Evolutionary conservation across 352 stramenopile species (phyloP).

Genomic region (Globisporangium orthogonon): DNA sequence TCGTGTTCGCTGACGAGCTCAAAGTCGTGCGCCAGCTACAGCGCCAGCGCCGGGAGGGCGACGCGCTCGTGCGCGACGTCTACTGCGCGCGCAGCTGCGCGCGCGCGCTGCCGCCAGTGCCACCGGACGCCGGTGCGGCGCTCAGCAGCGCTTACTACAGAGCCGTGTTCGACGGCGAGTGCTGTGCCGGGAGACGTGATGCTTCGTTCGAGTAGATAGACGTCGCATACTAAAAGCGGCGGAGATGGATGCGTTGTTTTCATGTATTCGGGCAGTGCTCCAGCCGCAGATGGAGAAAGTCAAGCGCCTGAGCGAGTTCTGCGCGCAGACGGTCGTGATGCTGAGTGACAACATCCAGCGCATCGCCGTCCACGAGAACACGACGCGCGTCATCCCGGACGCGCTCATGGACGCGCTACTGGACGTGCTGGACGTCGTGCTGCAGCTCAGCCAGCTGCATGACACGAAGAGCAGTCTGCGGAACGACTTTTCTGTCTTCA

Average conservation of each 20-base stretch:
- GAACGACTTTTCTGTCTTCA: slow-evolving; percentile 75
- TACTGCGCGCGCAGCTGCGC: slow-evolving; percentile 62
- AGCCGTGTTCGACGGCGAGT: slow-evolving; percentile 24
- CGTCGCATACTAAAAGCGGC: too few relatives aligned
- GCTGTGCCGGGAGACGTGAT: too few relatives aligned
- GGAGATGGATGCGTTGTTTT: background rate
- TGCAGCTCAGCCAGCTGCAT: slow-evolving; percentile 62
- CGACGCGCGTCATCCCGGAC: slow-evolving; percentile 52
- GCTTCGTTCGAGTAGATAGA: too few relatives aligned
- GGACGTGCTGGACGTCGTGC: slow-evolving; percentile 47
- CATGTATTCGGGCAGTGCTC: slow-evolving; percentile 26
- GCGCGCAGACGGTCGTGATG: slow-evolving; percentile 43
- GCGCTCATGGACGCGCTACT: slow-evolving; percentile 54
- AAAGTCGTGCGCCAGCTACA: slow-evolving; percentile 51
- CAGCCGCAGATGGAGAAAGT: slow-evolving; percentile 56
- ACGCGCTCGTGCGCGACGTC: slow-evolving; percentile 30
- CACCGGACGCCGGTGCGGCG: slow-evolving; percentile 16
- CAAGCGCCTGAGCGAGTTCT: slow-evolving; percentile 48
- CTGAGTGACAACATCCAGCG: slow-evolving; percentile 69
- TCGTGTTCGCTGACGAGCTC: slow-evolving; percentile 59
- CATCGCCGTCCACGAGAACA: slow-evolving; percentile 59
- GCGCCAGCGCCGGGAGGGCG: slow-evolving; percentile 22
- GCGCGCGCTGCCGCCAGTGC: slow-evolving; percentile 31
- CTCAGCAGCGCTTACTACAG: slow-evolving; percentile 31
- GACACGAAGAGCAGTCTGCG: slow-evolving; percentile 61